Evolutionary conservation across 192 early-diverging fungal species (phyloP), one percentile per base, ranked within the genome.

Genomic region (Podila minutissima): DNA sequence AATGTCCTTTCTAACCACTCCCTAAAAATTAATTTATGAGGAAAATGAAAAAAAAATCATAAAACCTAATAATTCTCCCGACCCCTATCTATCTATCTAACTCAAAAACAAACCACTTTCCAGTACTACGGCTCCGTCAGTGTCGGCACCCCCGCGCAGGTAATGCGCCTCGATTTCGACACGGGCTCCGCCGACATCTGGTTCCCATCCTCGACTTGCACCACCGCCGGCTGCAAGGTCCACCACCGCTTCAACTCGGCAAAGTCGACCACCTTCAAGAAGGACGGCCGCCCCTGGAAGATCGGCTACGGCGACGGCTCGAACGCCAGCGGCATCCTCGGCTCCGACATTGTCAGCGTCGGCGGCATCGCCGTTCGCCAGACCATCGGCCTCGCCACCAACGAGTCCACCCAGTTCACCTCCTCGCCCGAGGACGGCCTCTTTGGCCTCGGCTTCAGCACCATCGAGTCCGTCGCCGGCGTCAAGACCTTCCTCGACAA

Each of bases 251-350:
- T 84, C 61, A 83, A 89, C 48, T 77, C 88, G 8, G 76, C 67
- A 55, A 85, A 85, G 67, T 90, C 88, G 22, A 78, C 71, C 5
- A 87, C 91, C 17, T 87, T 87, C 83, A 74, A 85, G 50, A 70
- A 82, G 20, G 90, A 89, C 32, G 84, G 86, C 8, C 83, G 83
- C 48, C 28, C 20, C 5, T 91, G 88, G 88, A 72, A 73, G 0
- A 90, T 91, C 28, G 74, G 74, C 13, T 92, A 91, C 66, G 91
- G 88, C 37, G 91, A 91, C 73, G 89, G 87, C 46, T 89, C 88
- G 17, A 48, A 57, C 11, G 66, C 85, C 4, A 65, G 32, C 13
- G 85, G 85, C 57, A 35, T 74, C 15, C 41, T 46, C 15, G 41
- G 41, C 41, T 46, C 41, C 41, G 41, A 46, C 41, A 46, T 46